phyloP scores from a whole-genome alignment of 331 rosid genomes.

The Acacia concinna region DNA sequence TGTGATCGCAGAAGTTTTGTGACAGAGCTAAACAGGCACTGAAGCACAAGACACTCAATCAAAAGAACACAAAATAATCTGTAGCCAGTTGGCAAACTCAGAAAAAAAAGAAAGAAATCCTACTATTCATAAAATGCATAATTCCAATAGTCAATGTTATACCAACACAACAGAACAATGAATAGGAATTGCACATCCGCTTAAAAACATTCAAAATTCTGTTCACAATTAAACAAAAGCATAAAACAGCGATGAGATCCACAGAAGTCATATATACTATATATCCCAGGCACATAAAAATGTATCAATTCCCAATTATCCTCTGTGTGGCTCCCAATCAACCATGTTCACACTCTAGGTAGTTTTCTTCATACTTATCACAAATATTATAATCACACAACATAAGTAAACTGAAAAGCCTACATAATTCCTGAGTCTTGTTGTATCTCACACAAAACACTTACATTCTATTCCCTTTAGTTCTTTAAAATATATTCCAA shows the following conservation, averaged over 20 bases:
- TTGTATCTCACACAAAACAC: background rate
- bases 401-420: background rate
- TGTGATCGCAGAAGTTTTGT: too few relatives aligned
- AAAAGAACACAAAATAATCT: background rate
- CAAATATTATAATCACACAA: background rate
- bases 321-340: background rate
- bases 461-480: background rate
- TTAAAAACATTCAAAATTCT: background rate
- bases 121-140: background rate
- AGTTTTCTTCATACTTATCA: background rate
- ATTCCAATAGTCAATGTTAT: background rate
- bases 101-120: too few relatives aligned
- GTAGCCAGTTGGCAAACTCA: background rate
- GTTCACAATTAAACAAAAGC: background rate
- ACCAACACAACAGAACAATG: background rate
- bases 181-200: background rate
- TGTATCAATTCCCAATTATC: background rate
- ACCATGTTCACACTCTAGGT: background rate
- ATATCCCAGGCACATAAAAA: background rate
- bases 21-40: background rate
- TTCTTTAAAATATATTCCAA: background rate
- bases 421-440: background rate
- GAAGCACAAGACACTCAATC: background rate
- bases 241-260: background rate
- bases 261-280: background rate